These are phyloP conservation scores for Diospyros lotus DNA, from an alignment of 148 eudicot species.

Conservation along the genomic window DNA sequence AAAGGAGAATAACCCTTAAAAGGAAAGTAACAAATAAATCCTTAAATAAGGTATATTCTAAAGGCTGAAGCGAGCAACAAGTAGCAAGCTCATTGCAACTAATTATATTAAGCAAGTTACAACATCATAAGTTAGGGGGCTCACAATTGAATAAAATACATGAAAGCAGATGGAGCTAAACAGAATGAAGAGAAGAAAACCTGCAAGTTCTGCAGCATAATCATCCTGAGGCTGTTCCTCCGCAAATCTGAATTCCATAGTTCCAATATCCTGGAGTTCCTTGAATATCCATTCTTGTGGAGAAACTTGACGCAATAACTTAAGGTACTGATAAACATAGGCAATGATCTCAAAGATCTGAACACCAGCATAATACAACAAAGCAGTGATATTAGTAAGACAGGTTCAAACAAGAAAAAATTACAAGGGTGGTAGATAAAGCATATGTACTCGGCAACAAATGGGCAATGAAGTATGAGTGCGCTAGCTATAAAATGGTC, in stretches of 20 bases:
- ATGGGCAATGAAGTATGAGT: neutral
- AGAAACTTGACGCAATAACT: constrained; percentile 65
- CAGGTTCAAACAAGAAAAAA: constrained; percentile 1
- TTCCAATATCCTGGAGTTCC: constrained; percentile 91
- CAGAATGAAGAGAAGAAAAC: constrained; percentile 26
- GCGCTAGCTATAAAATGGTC: neutral
- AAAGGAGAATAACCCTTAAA: neutral
- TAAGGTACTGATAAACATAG: constrained; percentile 79
- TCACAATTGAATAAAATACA: neutral
- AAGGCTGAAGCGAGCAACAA: neutral
- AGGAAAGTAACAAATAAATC: neutral
- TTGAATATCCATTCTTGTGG: constrained; percentile 93
- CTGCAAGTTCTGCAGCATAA: constrained; percentile 96
- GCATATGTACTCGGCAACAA: neutral
- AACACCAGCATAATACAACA: constrained; percentile 11
- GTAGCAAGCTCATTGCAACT: neutral
- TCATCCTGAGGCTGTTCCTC: constrained; percentile 99
- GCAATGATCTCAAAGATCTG: constrained; percentile 87
- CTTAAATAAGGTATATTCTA: neutral
- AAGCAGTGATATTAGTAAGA: constrained; percentile 9
- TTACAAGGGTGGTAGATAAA: neutral
- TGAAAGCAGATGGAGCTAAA: constrained; percentile 3
- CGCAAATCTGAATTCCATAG: constrained; percentile 92
- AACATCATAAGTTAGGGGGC: neutral
- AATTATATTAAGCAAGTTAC: neutral